Percentiles rank a stretch among this genome's conserved stretches.
Evolutionary conservation across 169 alveolate species (phyloP).

Genomic region (Eimeria sp.): DNA sequence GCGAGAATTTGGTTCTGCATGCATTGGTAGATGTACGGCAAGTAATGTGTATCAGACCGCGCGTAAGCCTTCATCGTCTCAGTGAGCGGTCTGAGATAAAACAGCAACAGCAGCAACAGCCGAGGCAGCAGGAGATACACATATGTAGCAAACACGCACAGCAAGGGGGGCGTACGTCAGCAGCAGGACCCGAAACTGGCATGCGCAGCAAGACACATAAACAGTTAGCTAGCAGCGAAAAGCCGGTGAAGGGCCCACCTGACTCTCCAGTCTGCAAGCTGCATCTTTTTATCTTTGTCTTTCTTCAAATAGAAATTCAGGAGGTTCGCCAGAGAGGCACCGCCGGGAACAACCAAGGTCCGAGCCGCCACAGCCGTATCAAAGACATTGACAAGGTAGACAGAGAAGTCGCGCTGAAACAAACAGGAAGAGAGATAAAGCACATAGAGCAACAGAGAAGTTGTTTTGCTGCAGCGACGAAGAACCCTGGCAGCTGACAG

Average conservation of each 20-base stretch:
- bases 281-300: conserved; percentile 93
- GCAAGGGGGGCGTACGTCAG: neutral
- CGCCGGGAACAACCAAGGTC: conserved; percentile 89
- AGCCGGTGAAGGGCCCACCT: conserved; percentile 53
- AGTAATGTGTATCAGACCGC: conserved; percentile 96
- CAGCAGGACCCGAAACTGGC: neutral
- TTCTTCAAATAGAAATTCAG: conserved; percentile 90
- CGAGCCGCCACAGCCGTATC: conserved; percentile 97
- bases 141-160: neutral
- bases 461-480: neutral
- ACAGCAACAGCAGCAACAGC: conserved; percentile 3
- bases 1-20: conserved; percentile 57
- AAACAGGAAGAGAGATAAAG: neutral
- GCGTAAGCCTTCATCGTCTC: conserved; percentile 94
- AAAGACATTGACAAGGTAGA: conserved; percentile 96
- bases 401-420: conserved; percentile 95
- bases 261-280: conserved; percentile 97
- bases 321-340: conserved; percentile 91
- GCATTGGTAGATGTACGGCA: conserved; percentile 87
- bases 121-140: neutral
- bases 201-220: neutral
- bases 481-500: neutral
- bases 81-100: conserved; percentile 91
- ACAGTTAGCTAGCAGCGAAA: neutral
- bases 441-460: neutral